Base-by-base conservation (phyloP, 108 stramenopile genomes). In the Fragilaria radians region DNA sequence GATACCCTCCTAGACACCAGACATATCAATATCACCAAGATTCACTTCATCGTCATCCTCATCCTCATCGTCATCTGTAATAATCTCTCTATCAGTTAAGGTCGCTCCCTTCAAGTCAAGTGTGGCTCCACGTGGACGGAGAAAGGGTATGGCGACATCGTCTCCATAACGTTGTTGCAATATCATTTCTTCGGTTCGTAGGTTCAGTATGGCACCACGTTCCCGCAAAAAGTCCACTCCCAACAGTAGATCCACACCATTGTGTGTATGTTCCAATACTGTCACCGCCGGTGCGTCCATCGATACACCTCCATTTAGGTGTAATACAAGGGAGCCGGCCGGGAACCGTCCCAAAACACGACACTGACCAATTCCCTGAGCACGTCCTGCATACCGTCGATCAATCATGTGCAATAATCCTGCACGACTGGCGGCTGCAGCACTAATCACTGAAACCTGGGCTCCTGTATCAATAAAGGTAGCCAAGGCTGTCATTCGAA, bases 391-490 rank as follows among this genome's bases (percentile, higher is more conserved):
- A 57, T 84, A 84, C 32, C 83, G 61, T 23, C 77, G 68, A 78
- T 84, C 83, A 62, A 84, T 67, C 23, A 78, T 46, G 33, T 77
- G 79, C 24, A 72, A 52, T 19, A 84, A 61, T 31, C 79, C 79
- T 21, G 73, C 70, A 21, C 69, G 47, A 18, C 57, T 24, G 46
- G 77, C 79, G 0, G 72, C 76, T 0, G 72, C 53, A n/a, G 50
- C 67, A n/a, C 67, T 72, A 46, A 85, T 78, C 49, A 81, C 79
- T 2, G 83, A 78, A 9, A 78, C 77, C 65, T 80, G 72, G 42
- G 83, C 83, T 24, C 79, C 83, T 33, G 83, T 85, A 58, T 85
- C 83, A 19, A 78, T 60, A 66, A 70, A 81, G 52, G 82, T 74
- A 0, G 66, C 59, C 18, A 82, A 56, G 31, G 77, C 68, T 28